Conservation (phyloP, 495 filamentous ascomycete genomes). For the Eremomyces bilateralis region DNA sequence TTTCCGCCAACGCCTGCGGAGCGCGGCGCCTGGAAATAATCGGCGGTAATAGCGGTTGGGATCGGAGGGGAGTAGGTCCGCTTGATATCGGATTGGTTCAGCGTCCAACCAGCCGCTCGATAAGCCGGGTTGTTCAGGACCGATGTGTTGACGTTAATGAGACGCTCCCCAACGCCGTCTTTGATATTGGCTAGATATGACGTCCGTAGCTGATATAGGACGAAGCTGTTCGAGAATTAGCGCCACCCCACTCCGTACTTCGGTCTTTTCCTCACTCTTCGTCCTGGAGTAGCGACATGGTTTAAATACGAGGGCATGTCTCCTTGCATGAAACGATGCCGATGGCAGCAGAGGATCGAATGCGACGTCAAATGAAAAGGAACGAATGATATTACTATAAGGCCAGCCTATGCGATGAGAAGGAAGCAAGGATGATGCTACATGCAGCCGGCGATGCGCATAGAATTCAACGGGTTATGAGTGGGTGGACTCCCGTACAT, state of each 20-base stretch:
- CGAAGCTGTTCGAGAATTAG: too few relatives aligned
- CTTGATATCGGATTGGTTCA: conserved; percentile 56
- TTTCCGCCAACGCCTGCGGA: conserved; percentile 17
- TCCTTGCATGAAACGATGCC: too few relatives aligned
- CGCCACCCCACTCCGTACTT: too few relatives aligned
- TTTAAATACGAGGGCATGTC: too few relatives aligned
- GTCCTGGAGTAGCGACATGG: conserved; percentile 86
- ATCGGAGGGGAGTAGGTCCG: conserved; percentile 92
- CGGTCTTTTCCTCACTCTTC: conserved; percentile 96
- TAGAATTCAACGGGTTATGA: too few relatives aligned
- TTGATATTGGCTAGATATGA: conserved; percentile 77
- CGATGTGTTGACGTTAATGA: conserved; percentile 78
- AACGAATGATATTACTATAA: too few relatives aligned
- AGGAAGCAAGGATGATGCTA: too few relatives aligned
- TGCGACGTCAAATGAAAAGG: too few relatives aligned
- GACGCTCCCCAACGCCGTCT: conserved; percentile 86
- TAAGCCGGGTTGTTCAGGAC: conserved; percentile 89
- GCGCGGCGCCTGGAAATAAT: conserved; percentile 68
- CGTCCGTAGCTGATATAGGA: conserved; percentile 79
- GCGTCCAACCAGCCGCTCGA: conserved; percentile 72
- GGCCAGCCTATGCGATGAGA: too few relatives aligned
- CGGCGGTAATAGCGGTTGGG: conserved; percentile 67
- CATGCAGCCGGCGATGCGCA: too few relatives aligned
- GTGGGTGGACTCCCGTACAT: too few relatives aligned
- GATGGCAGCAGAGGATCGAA: too few relatives aligned